Base-by-base conservation (phyloP, 352 stramenopile species). In the Phytopythium montanum region DNA sequence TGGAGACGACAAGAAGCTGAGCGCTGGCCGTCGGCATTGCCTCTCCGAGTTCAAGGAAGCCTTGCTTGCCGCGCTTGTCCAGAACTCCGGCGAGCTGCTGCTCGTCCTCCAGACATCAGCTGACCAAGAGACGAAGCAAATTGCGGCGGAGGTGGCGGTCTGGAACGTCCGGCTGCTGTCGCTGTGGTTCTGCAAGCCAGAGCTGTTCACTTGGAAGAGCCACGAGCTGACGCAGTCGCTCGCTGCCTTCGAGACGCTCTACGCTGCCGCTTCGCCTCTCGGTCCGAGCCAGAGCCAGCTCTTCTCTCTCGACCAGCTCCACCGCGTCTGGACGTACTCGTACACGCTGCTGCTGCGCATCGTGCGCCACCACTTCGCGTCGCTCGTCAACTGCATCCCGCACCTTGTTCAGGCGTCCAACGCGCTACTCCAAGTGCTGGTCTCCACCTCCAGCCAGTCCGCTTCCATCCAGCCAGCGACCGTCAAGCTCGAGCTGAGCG, bases 331-430 rank as follows among this genome's bases (percentile, higher is more conserved):
- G 83, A 81, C 76, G 59, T 62, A 86, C 54, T 91, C 84, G 57
- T 95, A 95, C 65, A 76, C 74, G 9, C 53, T 95, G 21, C 64
- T 95, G 23, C 57, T 95, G 53, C 84, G 86, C 18, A 73, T 95
- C 14, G 74, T 93, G 48, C 80, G 86, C 9, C 83, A 90, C 49
- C 83, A 93, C 64, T 89, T 90, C 38, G 66, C 72, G 21, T 88
- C 84, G 39, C 59, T 94, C 7, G 71, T 88, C 9, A 81, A 87
- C 39, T 76, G 71, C 42, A 75, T 91, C 12, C 68, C 82, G 14
- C 82, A 86, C 54, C 71, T 94, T 29, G 61, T 95, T 8, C 72
- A 88, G 36, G 81, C 79, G 14, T 68, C 81, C 25, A 92, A 89
- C 49, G 69, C 76, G 23, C 65, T 95, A 33, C 57, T 95, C 31